Base-by-base conservation (phyloP, 2,329 filamentous ascomycete genomes). In the Bertia moriformis region DNA sequence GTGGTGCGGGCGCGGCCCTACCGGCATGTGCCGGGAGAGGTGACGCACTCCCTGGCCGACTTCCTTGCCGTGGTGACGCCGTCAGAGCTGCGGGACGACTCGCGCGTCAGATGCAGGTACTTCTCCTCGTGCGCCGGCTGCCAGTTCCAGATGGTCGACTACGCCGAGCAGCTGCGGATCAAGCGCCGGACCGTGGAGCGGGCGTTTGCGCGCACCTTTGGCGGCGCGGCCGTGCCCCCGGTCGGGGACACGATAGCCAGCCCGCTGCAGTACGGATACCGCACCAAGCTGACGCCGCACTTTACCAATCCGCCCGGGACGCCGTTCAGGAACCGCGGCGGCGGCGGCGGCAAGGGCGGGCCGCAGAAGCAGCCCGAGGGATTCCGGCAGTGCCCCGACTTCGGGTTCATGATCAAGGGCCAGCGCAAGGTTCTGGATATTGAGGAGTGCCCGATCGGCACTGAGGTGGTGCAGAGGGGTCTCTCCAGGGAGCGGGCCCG, bases 61-160 rank as follows among this genome's bases (percentile, higher is more conserved):
- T 86, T 93, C 50, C 52, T 96, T 51, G 79, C 79, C 43, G 72
- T 96, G 32, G 62, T 78, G 24, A 73, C 71, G 41, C 78, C 88
- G 0, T 87, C 84, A 0, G 69, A 77, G 1, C 66, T 80, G 40
- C 80, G 91, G 49, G 80, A 94, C 50, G 83, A 91, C 50, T 67
- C 69, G 27, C 74, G 83, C 17, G 70, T 93, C 48, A 69, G 69
- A 41, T 98, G 91, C 64, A 71, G 74, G 49, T 96, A 98, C 66
- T 98, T 98, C 53, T 66, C 75, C 30, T 71, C 69, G 40, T 98
- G 91, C 59, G 84, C 82, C 7, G 91, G 91, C 20, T 98, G 91
- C 55, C 91, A 98, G 60, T 88, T 96, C 58, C 91, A 98, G 63
- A 95, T 96, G 85, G 73, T 98, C 45, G 76, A 85, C 40, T 96